Evolutionary conservation across 2,329 filamentous ascomycete species (phyloP).

Genomic region (Talaromyces sp.): DNA sequence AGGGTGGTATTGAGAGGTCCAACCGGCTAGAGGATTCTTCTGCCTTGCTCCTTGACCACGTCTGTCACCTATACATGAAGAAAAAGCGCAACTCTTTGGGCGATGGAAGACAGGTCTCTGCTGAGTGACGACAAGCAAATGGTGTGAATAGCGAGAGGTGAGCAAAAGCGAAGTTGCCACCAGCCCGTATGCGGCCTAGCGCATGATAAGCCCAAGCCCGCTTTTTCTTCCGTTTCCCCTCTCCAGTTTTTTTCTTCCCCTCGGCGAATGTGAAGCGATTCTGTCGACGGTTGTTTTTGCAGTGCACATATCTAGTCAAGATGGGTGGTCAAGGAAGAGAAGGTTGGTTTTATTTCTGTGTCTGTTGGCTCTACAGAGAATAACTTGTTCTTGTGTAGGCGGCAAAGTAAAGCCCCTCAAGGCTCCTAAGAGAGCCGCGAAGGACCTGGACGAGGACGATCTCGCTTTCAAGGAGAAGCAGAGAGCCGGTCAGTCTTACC

Average conservation of each 20-base stretch:
- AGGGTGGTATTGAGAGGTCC: slow-evolving; percentile 33
- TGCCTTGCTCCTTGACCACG: slow-evolving; percentile 25
- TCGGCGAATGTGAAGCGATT: slow-evolving; percentile 11
- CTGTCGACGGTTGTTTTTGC: slow-evolving; percentile 1
- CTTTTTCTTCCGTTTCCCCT: background rate
- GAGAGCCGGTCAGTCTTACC: slow-evolving; percentile 61
- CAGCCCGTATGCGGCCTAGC: slow-evolving; percentile 1
- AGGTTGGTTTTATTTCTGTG: slow-evolving; percentile 37
- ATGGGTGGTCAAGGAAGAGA: slow-evolving; percentile 66
- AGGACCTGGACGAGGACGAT: slow-evolving; percentile 84
- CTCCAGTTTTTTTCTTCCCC: slow-evolving; percentile 13
- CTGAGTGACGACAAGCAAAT: background rate
- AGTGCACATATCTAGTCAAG: slow-evolving; percentile 16
- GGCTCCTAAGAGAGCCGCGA: slow-evolving; percentile 76
- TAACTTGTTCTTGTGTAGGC: slow-evolving; percentile 44
- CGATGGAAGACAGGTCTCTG: background rate
- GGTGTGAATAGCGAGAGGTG: background rate
- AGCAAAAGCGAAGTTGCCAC: background rate
- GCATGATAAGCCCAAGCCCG: slow-evolving; percentile 9
- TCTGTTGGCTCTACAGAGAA: background rate
- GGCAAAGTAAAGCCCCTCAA: slow-evolving; percentile 83
- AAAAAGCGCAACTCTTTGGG: background rate
- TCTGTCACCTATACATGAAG: slow-evolving; percentile 9
- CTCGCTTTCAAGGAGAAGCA: slow-evolving; percentile 77
- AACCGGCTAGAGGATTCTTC: slow-evolving; percentile 32